Evolutionary conservation across 2,329 filamentous ascomycete genomes (phyloP).

Genomic region (Neonectria sp.): DNA sequence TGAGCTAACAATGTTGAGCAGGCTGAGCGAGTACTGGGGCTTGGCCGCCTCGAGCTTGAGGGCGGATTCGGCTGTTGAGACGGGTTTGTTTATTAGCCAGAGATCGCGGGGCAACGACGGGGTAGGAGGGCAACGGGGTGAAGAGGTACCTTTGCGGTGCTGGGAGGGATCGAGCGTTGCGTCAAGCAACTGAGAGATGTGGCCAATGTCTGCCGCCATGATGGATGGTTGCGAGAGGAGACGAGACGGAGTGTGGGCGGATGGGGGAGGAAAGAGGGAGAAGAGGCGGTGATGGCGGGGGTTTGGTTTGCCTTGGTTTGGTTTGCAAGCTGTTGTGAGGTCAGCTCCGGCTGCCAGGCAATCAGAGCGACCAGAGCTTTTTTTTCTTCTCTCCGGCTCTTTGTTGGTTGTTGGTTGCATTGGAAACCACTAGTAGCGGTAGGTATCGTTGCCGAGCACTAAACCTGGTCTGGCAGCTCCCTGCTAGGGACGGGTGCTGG

Average conservation of each 20-base stretch:
- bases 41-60: slow-evolving; percentile 86
- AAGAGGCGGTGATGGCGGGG: slow-evolving; percentile 42
- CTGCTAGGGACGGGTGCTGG: slow-evolving; percentile 3
- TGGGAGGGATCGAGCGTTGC: slow-evolving; percentile 90
- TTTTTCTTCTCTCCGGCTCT: background rate
- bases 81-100: slow-evolving; percentile 54
- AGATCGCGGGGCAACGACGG: slow-evolving; percentile 49
- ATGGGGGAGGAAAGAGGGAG: slow-evolving; percentile 18
- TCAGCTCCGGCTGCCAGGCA: slow-evolving; percentile 25
- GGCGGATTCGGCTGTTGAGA: slow-evolving; percentile 79
- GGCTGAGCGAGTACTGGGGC: slow-evolving; percentile 87
- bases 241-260: slow-evolving; percentile 27
- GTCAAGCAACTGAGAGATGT: slow-evolving; percentile 86
- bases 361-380: slow-evolving; percentile 14
- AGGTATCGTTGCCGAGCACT: slow-evolving; percentile 7
- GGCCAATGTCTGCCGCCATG: slow-evolving; percentile 71
- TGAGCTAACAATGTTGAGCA: slow-evolving; percentile 92
- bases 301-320: slow-evolving; percentile 28
- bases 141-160: slow-evolving; percentile 85
- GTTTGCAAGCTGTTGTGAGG: slow-evolving; percentile 36
- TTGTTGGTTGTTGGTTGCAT: slow-evolving; percentile 13
- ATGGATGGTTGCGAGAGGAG: slow-evolving; percentile 49
- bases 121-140: slow-evolving; percentile 42
- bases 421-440: slow-evolving; percentile 15
- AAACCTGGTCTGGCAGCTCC: slow-evolving; percentile 23